Evolutionary conservation across 192 early-diverging fungal species (phyloP), one percentile per base, ranked within the genome.

Genomic region (Bifiguratus adelaidae): DNA sequence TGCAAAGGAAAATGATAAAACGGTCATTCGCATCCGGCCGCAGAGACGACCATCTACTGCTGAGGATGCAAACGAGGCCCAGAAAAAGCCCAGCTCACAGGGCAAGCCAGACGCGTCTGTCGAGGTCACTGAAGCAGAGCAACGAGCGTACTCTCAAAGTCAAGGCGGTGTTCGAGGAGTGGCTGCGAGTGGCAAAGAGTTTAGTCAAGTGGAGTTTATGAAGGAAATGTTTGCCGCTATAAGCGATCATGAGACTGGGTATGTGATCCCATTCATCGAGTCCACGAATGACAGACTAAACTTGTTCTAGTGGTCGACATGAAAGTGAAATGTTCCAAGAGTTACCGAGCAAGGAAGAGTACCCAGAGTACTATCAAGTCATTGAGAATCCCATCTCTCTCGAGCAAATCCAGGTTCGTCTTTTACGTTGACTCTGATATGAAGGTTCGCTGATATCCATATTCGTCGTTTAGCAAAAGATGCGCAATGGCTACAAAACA

Each of bases 351-450:
- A 65, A 73, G 45, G 68, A 73, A 12, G 76, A 85, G 35, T 97
- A 91, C 53, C 91, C 92, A 1, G 92, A 97, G 46, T 97, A 95
- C 58, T 95, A 89, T 56, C 70, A 78, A 22, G 62, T 89, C 15
- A 95, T 94, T 52, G 57, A 73, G 20, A 68, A 84, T 3, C 94
- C 94, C 3, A 86, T 90, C 48, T 82, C 85, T 3, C 34, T 92
- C 7, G 58, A 74, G 30, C 55, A 66, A 33, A 79, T 90, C 13
- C 61, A 80, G 46, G 71, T 81, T 68, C 48, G 21, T 37, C n/a
- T 20, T 18, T 8, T 34, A 4, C 11, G 2, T 33, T n/a, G n/a
- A 7, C 37, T n/a, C n/a, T 38, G 30, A 41, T 7, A 32, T 15
- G 6, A n/a, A 18, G 3, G 12, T 27, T 18, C 9, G 30, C 24